A percentile compares a stretch with the other conserved stretches of the same genome.
These are phyloP conservation scores for Venustampulla echinocandica DNA, from an alignment of 495 filamentous ascomycete species.

Conservation along the genomic window DNA sequence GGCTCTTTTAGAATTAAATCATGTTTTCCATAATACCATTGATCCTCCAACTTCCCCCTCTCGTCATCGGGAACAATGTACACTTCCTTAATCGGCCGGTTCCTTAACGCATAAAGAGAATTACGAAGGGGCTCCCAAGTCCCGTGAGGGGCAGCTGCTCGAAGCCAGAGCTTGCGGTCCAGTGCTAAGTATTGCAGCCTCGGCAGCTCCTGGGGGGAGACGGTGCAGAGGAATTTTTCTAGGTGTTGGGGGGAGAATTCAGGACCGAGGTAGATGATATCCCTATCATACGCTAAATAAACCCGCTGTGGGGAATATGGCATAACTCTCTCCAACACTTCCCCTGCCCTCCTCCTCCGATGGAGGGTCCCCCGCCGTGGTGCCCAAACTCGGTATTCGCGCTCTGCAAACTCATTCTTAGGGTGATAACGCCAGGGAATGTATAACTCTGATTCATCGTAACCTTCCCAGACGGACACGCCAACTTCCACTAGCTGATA, in stretches of 20 bases:
- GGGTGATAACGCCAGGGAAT: slow-evolving; percentile 13
- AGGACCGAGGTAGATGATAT: slow-evolving; percentile 18
- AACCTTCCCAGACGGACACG: slow-evolving; percentile 2
- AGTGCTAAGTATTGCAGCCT: slow-evolving; percentile 12
- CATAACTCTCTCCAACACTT: neutral
- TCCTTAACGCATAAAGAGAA: slow-evolving; percentile 6
- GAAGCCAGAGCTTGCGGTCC: slow-evolving; percentile 11
- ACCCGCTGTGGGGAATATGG: slow-evolving; percentile 4
- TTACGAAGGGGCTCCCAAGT: slow-evolving; percentile 6
- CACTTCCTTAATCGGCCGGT: slow-evolving; percentile 9
- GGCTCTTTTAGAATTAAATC: slow-evolving; percentile 4
- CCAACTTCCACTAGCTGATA: slow-evolving; percentile 14
- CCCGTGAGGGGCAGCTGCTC: neutral
- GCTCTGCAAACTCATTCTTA: neutral
- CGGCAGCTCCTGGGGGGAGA: slow-evolving; percentile 1
- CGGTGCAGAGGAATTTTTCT: slow-evolving; percentile 4
- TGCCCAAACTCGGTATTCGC: neutral
- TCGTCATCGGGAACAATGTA: slow-evolving; percentile 18
- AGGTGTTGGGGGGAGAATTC: slow-evolving; percentile 13
- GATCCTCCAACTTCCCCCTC: slow-evolving; percentile 1
- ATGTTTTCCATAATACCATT: slow-evolving; percentile 12
- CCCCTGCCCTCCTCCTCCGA: neutral
- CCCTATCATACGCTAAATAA: slow-evolving; percentile 7
- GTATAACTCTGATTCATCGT: neutral
- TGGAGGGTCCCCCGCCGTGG: neutral